Conservation (phyloP, 176 grass and related monocot genomes). For the Tillandsia fasciculata region DNA sequence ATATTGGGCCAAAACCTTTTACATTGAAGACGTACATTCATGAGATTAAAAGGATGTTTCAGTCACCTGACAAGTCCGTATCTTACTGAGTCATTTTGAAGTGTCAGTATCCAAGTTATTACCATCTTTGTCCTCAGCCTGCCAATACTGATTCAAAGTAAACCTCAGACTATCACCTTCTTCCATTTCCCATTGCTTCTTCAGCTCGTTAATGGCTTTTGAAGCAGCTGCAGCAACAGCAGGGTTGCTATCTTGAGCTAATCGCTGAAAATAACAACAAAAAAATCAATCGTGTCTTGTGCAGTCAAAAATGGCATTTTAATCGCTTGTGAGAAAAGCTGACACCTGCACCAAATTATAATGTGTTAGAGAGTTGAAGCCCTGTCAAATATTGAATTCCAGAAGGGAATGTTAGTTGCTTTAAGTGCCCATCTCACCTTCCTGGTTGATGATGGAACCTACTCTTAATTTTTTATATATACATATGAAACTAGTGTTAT, state of each 20-base stretch:
- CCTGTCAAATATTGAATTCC: neutral
- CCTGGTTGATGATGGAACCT: neutral
- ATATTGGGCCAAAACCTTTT: too few species aligned
- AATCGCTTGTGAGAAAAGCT: neutral
- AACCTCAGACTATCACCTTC: conserved; percentile 89
- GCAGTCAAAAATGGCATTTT: neutral
- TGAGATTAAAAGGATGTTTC: too few species aligned
- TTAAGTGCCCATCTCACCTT: neutral
- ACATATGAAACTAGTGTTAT: too few species aligned
- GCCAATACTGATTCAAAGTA: conserved; percentile 48
- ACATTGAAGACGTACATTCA: too few species aligned
- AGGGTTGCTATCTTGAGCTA: conserved; percentile 78
- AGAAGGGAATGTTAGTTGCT: neutral
- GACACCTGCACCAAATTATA: neutral
- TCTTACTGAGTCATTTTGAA: neutral
- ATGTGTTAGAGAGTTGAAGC: neutral
- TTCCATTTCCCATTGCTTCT: conserved; percentile 89
- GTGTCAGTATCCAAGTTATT: conserved; percentile 13
- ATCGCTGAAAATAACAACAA: conserved; percentile 41
- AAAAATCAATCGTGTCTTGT: neutral
- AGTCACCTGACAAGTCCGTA: neutral
- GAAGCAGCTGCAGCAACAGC: conserved; percentile 63
- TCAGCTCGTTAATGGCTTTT: conserved; percentile 77
- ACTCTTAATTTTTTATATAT: neutral
- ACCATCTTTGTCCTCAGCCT: conserved; percentile 16